Conservation (phyloP, 2,329 filamentous ascomycete species). For the Cercospora zeae-maydis region DNA sequence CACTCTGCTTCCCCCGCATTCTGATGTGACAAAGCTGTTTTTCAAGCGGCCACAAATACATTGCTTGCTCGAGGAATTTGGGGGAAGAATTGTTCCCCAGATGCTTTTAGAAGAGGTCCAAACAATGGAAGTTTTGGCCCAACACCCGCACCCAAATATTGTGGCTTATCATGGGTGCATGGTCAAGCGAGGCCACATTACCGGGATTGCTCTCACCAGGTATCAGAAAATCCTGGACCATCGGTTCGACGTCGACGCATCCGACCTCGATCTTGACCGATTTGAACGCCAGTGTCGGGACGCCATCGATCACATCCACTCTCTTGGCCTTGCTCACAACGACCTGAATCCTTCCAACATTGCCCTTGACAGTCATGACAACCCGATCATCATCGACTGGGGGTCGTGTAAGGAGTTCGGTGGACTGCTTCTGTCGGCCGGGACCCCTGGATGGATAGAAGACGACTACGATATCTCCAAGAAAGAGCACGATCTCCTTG, state of each 20-base stretch:
- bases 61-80: constrained; percentile 22
- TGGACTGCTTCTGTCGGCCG: constrained; percentile 24
- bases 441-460: constrained; percentile 24
- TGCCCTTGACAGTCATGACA: constrained; percentile 31
- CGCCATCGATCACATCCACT: constrained; percentile 34
- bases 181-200: constrained; percentile 25
- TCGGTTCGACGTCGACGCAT: constrained; percentile 20
- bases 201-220: constrained; percentile 25
- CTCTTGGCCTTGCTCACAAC: constrained; percentile 36
- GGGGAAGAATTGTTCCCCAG: constrained; percentile 20
- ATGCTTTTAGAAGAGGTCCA: constrained; percentile 27
- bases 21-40: constrained; percentile 17
- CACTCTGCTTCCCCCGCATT: constrained; percentile 1
- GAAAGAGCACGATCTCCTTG: constrained; percentile 16
- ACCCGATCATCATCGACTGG: constrained; percentile 35
- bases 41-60: constrained; percentile 28
- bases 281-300: constrained; percentile 24
- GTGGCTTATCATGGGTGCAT: constrained; percentile 28
- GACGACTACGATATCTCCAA: constrained; percentile 26
- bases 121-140: constrained; percentile 22
- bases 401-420: constrained; percentile 33
- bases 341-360: constrained; percentile 38
- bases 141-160: constrained; percentile 28
- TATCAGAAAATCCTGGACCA: constrained; percentile 24
- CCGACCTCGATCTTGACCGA: constrained; percentile 18